A percentile compares a stretch with the other conserved stretches of the same genome.
phyloP scores from a whole-genome alignment of 768 basidiomycete species.

The Pisolithus marmoratus region DNA sequence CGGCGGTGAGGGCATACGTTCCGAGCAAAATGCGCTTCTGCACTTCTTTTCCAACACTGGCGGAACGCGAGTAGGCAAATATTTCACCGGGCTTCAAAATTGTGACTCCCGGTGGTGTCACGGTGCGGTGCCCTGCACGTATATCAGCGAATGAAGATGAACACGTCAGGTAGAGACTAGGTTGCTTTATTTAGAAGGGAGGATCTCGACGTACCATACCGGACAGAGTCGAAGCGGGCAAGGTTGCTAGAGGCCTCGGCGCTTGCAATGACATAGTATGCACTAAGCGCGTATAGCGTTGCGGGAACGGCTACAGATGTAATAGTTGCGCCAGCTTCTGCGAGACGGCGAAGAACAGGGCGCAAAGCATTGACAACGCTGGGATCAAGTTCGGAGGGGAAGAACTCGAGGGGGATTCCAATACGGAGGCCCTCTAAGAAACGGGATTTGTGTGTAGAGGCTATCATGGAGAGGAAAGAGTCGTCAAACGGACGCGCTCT shows the following conservation, averaged over 20 bases:
- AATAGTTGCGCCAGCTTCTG: slow-evolving; percentile 55
- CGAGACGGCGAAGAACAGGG: slow-evolving; percentile 36
- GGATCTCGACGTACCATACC: slow-evolving; percentile 55
- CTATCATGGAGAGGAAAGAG: neutral
- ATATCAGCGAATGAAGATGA: too few relatives aligned
- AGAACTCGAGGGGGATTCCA: slow-evolving; percentile 73
- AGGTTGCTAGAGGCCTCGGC: slow-evolving; percentile 93
- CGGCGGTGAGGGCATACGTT: too few relatives aligned
- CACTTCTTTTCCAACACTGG: slow-evolving; percentile 41
- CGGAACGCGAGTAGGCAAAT: slow-evolving; percentile 62
- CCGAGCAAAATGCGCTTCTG: too few relatives aligned
- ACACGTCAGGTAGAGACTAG: too few relatives aligned
- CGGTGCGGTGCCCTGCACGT: slow-evolving; percentile 44
- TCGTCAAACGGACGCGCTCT: slow-evolving; percentile 28
- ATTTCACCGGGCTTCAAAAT: slow-evolving; percentile 45
- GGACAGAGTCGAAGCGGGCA: slow-evolving; percentile 83
- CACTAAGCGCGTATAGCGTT: slow-evolving; percentile 71
- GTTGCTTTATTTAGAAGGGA: too few relatives aligned
- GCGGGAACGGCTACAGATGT: slow-evolving; percentile 70
- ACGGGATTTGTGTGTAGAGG: too few relatives aligned
- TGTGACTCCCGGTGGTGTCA: slow-evolving; percentile 37
- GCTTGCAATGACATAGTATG: slow-evolving; percentile 94
- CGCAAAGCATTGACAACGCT: slow-evolving; percentile 50
- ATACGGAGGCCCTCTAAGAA: slow-evolving; percentile 50
- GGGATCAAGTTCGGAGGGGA: slow-evolving; percentile 59